Evolutionary conservation across 805 yeast species (phyloP), one percentile per base, ranked within the genome.

Genomic region (Naumovozyma castellii): DNA sequence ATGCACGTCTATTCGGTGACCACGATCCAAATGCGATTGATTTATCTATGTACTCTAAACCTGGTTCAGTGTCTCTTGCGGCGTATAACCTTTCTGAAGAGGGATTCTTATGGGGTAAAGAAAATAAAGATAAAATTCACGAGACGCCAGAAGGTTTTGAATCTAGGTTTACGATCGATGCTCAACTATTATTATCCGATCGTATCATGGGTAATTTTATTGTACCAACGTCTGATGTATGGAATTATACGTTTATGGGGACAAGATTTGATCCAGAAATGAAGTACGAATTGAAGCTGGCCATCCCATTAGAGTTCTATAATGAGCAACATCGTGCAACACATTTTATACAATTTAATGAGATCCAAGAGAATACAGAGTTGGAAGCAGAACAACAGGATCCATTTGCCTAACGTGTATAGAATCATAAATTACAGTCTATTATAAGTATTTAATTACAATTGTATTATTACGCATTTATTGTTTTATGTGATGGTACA

Each of bases 201-300:
- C 68, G 79, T 42, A 71, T 85, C 36, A 70, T 73, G 57, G 98
- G 98, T 4, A 80, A 77, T 47, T 88, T 85, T 61, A 57, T 85
- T 60, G 94, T 86, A 1, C 99, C 99, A 1, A 78, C 76, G 17
- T 80, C 80, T 25, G 78, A 76, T 42, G 57, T 86, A 22, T 92
- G 99, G 99, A 92, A 92, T 59, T 86, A 81, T 56, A 72, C 94
- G 2, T 90, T 92, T 52, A 72, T 85, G 64, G 92, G 96, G 2
- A 80, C 92, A 1, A 75, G 83, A 6, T 92, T 92, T 82, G 78
- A 73, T 50, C 65, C 76, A 4, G 71, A 72, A n/a, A 58, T 74
- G 35, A 68, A 65, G 5, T 85, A 72, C 51, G 76, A 68, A 12
- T 56, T 87, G 58, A 84, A 83, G 54, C 54, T 83, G 34, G 96